Evolutionary conservation across 495 filamentous ascomycete species (phyloP).

Genomic region (Penicillium bialowiezense): DNA sequence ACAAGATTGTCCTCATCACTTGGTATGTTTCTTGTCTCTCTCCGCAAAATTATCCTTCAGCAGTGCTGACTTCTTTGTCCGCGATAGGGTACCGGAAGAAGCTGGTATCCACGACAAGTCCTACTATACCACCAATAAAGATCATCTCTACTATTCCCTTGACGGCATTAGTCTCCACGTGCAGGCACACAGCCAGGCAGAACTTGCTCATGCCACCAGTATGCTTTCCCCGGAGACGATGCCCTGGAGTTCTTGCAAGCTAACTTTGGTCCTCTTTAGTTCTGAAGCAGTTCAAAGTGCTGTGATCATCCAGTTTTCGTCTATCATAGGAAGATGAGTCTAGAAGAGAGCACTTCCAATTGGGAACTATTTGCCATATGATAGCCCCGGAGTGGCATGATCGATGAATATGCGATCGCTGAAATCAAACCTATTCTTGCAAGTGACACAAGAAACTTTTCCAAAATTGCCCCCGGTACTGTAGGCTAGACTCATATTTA

Average conservation of each 20-base stretch:
- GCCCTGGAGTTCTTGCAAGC: no score
- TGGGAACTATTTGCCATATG: no score
- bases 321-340: no score
- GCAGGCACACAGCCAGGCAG: slow-evolving; percentile 13
- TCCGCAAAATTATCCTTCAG: no score
- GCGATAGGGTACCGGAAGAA: slow-evolving; percentile 17
- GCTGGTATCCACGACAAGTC: slow-evolving; percentile 18
- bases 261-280: background rate
- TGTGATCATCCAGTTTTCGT: background rate
- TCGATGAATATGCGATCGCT: no score
- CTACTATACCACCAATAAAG: slow-evolving; percentile 22
- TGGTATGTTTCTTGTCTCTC: slow-evolving; percentile 13
- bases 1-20: slow-evolving; percentile 22
- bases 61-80: background rate
- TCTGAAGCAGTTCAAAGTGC: background rate
- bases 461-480: no score
- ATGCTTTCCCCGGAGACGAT: no score
- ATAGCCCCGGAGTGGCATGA: no score
- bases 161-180: slow-evolving; percentile 23
- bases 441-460: no score
- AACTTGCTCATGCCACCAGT: slow-evolving; percentile 18
- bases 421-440: no score
- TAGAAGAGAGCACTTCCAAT: no score
- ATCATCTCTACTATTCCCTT: slow-evolving; percentile 18
- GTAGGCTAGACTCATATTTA: no score